Base-by-base conservation (phyloP, 1,284 basidiomycete genomes). In the Microbotryum violaceum region DNA sequence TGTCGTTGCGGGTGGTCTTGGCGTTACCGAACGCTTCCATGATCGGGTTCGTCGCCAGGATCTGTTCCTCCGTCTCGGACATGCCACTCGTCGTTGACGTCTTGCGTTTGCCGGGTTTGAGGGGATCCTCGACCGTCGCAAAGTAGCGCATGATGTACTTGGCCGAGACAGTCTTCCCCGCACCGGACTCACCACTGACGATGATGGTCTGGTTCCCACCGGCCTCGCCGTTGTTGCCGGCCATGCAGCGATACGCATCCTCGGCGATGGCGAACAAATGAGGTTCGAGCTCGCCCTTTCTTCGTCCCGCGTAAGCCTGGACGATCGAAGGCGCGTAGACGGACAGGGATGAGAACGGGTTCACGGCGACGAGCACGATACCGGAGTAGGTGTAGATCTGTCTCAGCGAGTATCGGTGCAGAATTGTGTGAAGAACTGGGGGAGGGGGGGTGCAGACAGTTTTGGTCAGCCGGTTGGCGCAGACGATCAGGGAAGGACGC, bases 81-180 rank as follows among this genome's bases (percentile, higher is more conserved):
- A 83, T 82, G n/a, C 78, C 78, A 23, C 73, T 73, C 20, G 77
- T 75, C 31, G 75, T 77, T 20, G 71, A 73, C 20, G 71, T 81
- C 77, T 77, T 86, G 80, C 76, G 72, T 78, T 80, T 72, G 47
- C 71, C 67, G 20, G 75, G 77, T 51, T 70, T 81, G 72, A 76
- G 83, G 77, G 70, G 91, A 58, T 93, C 91, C 70, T 97, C 93
- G 54, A 98, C 91, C 0, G 94, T 97, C 16, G 96, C 96, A 73
- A 99, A 88, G 78, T 98, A 99, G 63, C 96, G 86, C 85, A 99
- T 93, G 75, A 98, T 98, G 79, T 93, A 96, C 80, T 99, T 99
- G 58, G 96, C 90, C 49, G 93, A 97, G 77, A 98, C 96, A 0
- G 96, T 99, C 81, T 99, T 99, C 61, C 96, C 96, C 56, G 96